Conservation (phyloP, 2,329 filamentous ascomycete species). For the Chlorencoelia australis region DNA sequence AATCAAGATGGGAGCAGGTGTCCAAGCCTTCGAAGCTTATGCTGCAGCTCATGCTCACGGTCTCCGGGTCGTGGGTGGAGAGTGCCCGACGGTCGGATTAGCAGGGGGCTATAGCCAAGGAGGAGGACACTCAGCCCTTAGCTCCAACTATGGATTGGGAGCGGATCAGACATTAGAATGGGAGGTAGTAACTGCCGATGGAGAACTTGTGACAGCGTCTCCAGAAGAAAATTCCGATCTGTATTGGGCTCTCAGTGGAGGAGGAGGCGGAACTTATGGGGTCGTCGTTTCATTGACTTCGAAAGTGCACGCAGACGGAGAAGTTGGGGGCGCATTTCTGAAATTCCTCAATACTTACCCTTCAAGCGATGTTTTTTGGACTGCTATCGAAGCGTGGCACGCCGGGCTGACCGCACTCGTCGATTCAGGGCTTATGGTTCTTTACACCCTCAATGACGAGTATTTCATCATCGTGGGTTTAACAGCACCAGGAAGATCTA, state of each 20-base stretch:
- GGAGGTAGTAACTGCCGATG: slow-evolving; percentile 44
- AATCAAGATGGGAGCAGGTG: slow-evolving; percentile 44
- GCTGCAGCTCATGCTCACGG: slow-evolving; percentile 31
- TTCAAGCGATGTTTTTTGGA: slow-evolving; percentile 36
- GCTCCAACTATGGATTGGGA: slow-evolving; percentile 44
- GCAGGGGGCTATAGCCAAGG: slow-evolving; percentile 51
- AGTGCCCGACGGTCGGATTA: slow-evolving; percentile 46
- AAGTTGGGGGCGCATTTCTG: slow-evolving; percentile 35
- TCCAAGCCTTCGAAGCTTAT: slow-evolving; percentile 38
- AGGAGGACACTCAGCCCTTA: slow-evolving; percentile 47
- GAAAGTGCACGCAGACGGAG: slow-evolving; percentile 36
- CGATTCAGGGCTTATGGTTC: slow-evolving; percentile 38
- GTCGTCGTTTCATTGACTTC: slow-evolving; percentile 46
- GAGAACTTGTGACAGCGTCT: slow-evolving; percentile 38
- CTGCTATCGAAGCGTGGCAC: slow-evolving; percentile 37
- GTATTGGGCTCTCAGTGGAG: slow-evolving; percentile 53
- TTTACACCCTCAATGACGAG: slow-evolving; percentile 38
- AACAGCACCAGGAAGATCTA: slow-evolving; percentile 37
- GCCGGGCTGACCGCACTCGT: slow-evolving; percentile 35
- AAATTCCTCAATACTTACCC: slow-evolving; percentile 30
- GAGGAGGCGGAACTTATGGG: slow-evolving; percentile 49
- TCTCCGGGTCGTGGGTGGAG: slow-evolving; percentile 40
- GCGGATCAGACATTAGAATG: slow-evolving; percentile 49
- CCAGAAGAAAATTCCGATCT: slow-evolving; percentile 41
- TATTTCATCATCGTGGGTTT: slow-evolving; percentile 38